Evolutionary conservation across 1,284 basidiomycete species (phyloP).

Genomic region (Pterulicium gracile): DNA sequence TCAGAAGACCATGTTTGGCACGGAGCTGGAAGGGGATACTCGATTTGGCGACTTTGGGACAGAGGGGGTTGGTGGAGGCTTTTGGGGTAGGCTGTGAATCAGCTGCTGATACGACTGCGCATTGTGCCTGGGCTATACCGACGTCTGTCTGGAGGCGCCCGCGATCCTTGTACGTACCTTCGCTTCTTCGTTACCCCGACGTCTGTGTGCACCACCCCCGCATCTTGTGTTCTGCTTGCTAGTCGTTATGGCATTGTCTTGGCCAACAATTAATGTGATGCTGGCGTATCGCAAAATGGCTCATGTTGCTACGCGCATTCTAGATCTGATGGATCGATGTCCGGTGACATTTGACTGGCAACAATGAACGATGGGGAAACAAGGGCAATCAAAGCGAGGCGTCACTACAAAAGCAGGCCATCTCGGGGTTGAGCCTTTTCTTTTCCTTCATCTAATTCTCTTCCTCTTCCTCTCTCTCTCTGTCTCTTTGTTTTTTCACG

Average conservation of each 20-base stretch:
- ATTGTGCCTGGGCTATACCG: no score
- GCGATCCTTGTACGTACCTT: no score
- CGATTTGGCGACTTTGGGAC: conserved; percentile 75
- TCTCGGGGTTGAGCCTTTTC: conserved; percentile 2
- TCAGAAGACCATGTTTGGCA: conserved; percentile 70
- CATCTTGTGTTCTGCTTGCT: no score
- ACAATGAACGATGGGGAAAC: no score
- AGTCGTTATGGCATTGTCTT: no score
- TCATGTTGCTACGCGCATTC: no score
- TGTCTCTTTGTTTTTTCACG: conserved; percentile 13
- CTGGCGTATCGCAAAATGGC: no score
- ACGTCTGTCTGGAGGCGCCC: background rate
- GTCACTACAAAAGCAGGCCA: conserved; percentile 8
- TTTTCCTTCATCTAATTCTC: conserved; percentile 4
- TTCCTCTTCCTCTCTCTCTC: conserved; percentile 13
- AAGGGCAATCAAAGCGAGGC: no score
- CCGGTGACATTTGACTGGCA: background rate
- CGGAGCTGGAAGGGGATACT: conserved; percentile 62
- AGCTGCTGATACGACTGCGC: no score
- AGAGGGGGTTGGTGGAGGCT: conserved; percentile 58
- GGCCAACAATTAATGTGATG: no score
- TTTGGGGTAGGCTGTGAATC: conserved; percentile 32
- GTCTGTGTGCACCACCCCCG: no score
- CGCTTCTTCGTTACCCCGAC: no score
- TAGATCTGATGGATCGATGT: background rate